These are phyloP conservation scores for Quercus ilex DNA, from an alignment of 306 rosid genomes.

Conservation along the genomic window DNA sequence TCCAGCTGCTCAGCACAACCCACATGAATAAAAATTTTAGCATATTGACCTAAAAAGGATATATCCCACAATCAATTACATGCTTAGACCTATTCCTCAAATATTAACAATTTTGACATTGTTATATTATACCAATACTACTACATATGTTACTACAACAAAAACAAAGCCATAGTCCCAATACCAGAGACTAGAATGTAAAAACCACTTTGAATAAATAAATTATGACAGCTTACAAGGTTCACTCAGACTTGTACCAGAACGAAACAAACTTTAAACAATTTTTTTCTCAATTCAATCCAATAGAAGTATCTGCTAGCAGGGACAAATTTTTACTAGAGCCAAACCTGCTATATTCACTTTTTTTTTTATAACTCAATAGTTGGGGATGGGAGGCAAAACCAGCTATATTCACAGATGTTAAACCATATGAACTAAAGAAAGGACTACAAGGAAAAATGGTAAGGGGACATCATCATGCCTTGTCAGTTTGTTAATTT, in stretches of 20 bases:
- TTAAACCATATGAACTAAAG: background rate
- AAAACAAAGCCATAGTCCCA: too few relatives aligned
- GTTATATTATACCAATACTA: background rate
- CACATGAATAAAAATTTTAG: background rate
- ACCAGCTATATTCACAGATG: background rate
- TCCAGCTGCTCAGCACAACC: background rate
- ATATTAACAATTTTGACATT: background rate
- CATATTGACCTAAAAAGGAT: too few relatives aligned
- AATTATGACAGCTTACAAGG: background rate
- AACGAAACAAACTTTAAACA: background rate
- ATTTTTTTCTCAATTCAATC: background rate
- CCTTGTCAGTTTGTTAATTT: background rate
- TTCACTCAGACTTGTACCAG: background rate
- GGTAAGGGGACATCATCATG: background rate
- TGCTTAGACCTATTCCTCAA: background rate
- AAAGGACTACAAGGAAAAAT: background rate
- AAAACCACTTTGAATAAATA: background rate
- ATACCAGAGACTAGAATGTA: background rate
- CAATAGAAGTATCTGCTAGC: background rate
- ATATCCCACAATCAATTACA: background rate
- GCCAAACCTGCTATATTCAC: background rate
- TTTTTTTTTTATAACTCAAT: too few relatives aligned
- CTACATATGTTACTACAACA: too few relatives aligned
- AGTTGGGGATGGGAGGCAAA: too few relatives aligned
- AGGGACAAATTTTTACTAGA: background rate